Percentiles rank a stretch among this genome's conserved stretches.
phyloP scores from a whole-genome alignment of 345 rosid genomes.

The Excoecaria cochinchinensis region DNA sequence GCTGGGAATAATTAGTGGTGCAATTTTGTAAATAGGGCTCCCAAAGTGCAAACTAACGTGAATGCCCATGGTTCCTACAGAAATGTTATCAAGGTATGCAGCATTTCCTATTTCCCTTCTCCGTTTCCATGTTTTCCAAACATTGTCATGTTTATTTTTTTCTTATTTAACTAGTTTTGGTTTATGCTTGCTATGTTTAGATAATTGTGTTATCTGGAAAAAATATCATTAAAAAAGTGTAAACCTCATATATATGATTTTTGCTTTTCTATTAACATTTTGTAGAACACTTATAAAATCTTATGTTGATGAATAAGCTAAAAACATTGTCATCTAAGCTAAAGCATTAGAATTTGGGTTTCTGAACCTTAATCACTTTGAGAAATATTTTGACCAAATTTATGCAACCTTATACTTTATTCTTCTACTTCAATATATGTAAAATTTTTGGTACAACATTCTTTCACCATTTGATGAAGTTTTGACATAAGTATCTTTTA shows the following conservation, averaged over 20 bases:
- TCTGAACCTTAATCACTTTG: background rate
- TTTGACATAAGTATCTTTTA: no score
- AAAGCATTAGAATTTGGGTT: background rate
- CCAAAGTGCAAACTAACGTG: slow-evolving; percentile 33
- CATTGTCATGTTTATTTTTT: background rate
- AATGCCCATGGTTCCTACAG: slow-evolving; percentile 32
- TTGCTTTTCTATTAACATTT: background rate
- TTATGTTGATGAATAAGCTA: background rate
- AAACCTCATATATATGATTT: background rate
- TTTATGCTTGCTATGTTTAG: background rate
- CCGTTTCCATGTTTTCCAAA: background rate
- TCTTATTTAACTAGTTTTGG: background rate
- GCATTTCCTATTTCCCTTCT: background rate
- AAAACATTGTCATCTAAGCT: background rate
- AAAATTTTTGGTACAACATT: no score
- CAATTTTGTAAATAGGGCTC: slow-evolving; percentile 34
- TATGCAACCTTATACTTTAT: background rate
- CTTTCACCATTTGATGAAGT: no score
- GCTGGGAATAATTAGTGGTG: slow-evolving; percentile 12
- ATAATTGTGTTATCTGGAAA: background rate
- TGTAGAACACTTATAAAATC: background rate
- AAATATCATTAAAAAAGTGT: background rate
- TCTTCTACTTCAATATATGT: background rate
- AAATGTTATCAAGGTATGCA: slow-evolving; percentile 48
- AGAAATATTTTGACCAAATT: background rate